Evolutionary conservation across 768 basidiomycete species (phyloP).

Genomic region (Pulveroboletus sp.): DNA sequence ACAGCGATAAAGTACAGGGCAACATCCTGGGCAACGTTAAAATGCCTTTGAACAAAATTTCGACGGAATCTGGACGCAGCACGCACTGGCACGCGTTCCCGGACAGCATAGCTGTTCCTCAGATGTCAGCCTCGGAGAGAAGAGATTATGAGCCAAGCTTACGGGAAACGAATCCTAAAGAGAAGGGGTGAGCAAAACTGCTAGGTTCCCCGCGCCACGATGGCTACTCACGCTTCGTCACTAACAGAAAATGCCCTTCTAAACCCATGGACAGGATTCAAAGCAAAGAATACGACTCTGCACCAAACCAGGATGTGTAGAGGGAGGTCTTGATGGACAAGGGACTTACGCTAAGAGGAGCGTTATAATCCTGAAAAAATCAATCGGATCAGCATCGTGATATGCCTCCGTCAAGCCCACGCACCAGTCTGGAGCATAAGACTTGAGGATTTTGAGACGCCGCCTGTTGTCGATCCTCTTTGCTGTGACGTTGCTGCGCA

Average conservation of each 20-base stretch:
- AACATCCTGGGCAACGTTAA: conserved; percentile 32
- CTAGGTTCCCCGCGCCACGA: not conserved
- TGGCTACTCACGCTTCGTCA: conserved; percentile 58
- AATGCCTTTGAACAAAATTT: not conserved
- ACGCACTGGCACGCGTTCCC: conserved; percentile 76
- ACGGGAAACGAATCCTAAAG: conserved; percentile 24
- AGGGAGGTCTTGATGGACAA: not conserved
- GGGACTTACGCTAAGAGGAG: conserved; percentile 55
- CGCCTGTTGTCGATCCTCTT: conserved; percentile 24
- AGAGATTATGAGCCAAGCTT: conserved; percentile 1
- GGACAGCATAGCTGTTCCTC: conserved; percentile 51
- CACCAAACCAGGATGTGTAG: not conserved
- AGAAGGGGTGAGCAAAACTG: conserved; percentile 14
- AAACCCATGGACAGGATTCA: conserved; percentile 68
- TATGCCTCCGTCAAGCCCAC: conserved; percentile 14
- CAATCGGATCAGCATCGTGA: not conserved
- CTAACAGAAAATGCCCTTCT: conserved; percentile 71
- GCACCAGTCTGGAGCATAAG: conserved; percentile 77
- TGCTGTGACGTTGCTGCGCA: conserved; percentile 4
- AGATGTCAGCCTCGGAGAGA: conserved; percentile 4
- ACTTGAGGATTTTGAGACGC: conserved; percentile 43
- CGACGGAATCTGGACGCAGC: not conserved
- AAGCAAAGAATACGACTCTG: conserved; percentile 58
- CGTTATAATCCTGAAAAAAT: conserved; percentile 54
- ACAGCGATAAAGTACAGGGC: conserved; percentile 51